Percentiles rank a stretch among this genome's conserved stretches.
Conservation (phyloP, 306 rosid genomes). For the Albizia julibrissin region DNA sequence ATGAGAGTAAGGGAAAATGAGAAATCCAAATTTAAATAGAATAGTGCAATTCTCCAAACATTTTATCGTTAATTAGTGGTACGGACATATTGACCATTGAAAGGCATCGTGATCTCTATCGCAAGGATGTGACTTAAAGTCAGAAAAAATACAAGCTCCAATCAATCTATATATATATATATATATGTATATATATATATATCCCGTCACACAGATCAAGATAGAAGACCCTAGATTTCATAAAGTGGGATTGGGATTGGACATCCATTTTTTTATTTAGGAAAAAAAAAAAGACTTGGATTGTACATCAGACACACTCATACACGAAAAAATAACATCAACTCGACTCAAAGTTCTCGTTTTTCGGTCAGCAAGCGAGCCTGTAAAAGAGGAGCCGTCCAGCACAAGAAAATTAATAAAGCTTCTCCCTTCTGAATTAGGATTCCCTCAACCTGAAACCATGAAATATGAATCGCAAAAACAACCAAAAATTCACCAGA, state of each 20-base stretch:
- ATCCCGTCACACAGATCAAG: no score
- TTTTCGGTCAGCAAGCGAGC: not conserved
- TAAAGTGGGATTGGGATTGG: not conserved
- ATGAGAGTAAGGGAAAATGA: no score
- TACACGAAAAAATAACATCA: not conserved
- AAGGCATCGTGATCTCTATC: not conserved
- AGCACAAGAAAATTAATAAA: not conserved
- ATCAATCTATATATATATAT: not conserved
- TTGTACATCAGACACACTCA: not conserved
- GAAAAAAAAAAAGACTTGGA: not conserved
- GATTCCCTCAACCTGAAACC: not conserved
- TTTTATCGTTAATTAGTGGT: no score
- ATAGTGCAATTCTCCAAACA: not conserved
- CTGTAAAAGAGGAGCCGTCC: not conserved
- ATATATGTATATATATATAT: no score
- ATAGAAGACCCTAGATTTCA: no score
- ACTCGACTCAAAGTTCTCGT: not conserved
- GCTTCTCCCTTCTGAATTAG: not conserved
- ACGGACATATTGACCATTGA: not conserved
- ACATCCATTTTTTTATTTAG: not conserved
- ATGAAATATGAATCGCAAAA: not conserved
- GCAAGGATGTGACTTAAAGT: not conserved
- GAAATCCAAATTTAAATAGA: no score
- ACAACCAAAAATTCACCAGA: no score
- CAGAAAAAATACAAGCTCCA: not conserved